Evolutionary conservation across 441 rosid species (phyloP), one percentile per base, ranked within the genome.

Genomic region (Erodium chrysanthum): DNA sequence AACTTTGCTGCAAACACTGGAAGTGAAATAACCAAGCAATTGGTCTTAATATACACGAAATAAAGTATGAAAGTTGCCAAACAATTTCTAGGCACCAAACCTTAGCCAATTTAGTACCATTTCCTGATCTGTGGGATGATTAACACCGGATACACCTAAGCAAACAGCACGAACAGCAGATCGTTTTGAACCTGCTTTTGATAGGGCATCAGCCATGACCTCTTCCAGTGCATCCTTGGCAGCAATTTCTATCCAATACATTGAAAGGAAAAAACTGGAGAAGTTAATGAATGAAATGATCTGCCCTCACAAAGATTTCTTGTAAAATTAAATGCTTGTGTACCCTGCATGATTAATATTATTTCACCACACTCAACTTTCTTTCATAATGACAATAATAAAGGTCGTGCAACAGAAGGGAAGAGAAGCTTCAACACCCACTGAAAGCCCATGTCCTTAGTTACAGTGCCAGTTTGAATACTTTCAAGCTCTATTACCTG

Each of bases 141-240:
- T 90, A 50, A 94, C 97, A 71, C 97, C 99, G 64, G 99, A 88
- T 70, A 94, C 91, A 2, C 95, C 96, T 75, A 94, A 85, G 75
- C 96, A 94, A 66, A 94, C 96, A 79, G 91, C 93, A 2, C 84
- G 82, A 70, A 94, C 97, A 2, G 88, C 86, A 71, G 91, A 86
- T 35, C 91, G 81, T 73, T 75, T 81, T 42, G 82, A 87, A 68
- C 88, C 92, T 15, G 96, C 77, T 66, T 84, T 81, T 27, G 70
- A 75, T 75, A 94, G 96, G 2, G 92, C 95, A 72, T 91, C 95
- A 0, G 89, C 90, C 83, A 94, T 88, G 71, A 94, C 96, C 66
- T 86, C 82, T 86, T 94, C 96, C 70, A 94, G 68, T 5, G 92
- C 88, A 75, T 94, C 87, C 78, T 85, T 85, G 14, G 95, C 97